These are phyloP conservation scores for Globisporangium alternatum DNA, from an alignment of 352 stramenopile species.

Conservation along the genomic window DNA sequence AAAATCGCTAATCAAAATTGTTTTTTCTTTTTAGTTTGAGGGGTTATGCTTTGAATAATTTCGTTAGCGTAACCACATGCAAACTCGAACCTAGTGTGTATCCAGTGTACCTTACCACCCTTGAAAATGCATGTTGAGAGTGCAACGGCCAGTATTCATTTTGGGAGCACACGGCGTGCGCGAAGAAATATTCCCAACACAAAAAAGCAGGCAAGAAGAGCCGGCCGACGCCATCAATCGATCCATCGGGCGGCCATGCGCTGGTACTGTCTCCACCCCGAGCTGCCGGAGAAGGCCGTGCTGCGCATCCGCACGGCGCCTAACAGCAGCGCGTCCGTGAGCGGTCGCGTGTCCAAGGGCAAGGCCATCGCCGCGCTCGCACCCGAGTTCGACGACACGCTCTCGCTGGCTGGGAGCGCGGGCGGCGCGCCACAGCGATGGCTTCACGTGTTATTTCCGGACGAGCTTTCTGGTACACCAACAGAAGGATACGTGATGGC, in stretches of 20 bases:
- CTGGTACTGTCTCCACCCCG: conserved; percentile 66
- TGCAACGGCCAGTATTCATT: neutral
- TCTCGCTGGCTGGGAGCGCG: neutral
- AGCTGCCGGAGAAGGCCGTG: conserved; percentile 49
- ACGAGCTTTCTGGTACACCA: conserved; percentile 21
- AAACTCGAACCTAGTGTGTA: no score
- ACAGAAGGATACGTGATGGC: conserved; percentile 56
- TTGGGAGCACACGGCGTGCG: neutral
- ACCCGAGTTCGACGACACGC: conserved; percentile 25
- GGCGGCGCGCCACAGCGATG: conserved; percentile 28
- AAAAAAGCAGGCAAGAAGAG: neutral
- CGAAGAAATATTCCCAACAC: neutral
- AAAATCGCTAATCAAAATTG: no score
- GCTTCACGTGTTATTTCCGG: conserved; percentile 49
- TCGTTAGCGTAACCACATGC: no score
- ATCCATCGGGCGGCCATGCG: conserved; percentile 33
- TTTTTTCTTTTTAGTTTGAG: no score
- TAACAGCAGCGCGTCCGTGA: conserved; percentile 36
- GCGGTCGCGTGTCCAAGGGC: conserved; percentile 46
- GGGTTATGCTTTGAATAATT: no score
- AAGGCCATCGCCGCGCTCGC: conserved; percentile 38
- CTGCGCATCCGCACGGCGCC: conserved; percentile 62
- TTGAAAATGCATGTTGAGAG: neutral
- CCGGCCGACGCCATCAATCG: neutral
- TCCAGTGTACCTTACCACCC: no score